A percentile compares a stretch with the other conserved stretches of the same genome.
These are phyloP conservation scores for Curvularia spicifera DNA, from an alignment of 2,329 filamentous ascomycete genomes.

Conservation along the genomic window DNA sequence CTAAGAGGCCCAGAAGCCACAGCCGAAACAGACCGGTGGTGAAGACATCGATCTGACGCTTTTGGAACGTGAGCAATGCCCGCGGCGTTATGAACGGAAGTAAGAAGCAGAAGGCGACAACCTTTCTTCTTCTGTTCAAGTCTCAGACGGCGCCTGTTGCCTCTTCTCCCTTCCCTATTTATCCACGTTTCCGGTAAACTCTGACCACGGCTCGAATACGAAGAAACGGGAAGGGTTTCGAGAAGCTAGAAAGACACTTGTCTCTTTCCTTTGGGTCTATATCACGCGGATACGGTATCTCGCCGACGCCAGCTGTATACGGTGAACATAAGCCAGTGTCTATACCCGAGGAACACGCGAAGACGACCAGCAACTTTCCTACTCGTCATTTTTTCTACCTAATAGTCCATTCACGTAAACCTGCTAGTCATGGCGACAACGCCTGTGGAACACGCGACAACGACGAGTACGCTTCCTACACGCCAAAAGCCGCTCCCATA, in stretches of 20 bases:
- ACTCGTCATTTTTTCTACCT: neutral
- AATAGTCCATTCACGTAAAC: neutral
- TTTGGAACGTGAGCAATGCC: conserved; percentile 19
- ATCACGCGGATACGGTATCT: neutral
- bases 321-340: neutral
- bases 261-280: neutral
- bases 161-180: neutral
- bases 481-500: conserved; percentile 44
- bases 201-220: too few species aligned
- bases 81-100: neutral
- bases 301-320: neutral
- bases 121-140: neutral
- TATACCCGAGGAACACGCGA: neutral
- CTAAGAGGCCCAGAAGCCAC: neutral
- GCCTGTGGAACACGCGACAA: conserved; percentile 36
- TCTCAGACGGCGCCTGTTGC: neutral
- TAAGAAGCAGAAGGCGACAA: neutral
- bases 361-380: neutral
- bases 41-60: conserved; percentile 32
- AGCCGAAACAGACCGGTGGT: conserved; percentile 28
- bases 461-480: conserved; percentile 34
- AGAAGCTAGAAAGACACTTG: neutral
- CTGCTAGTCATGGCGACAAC: conserved; percentile 40
- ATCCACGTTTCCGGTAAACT: neutral
- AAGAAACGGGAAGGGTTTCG: neutral